phyloP scores from a whole-genome alignment of 768 basidiomycete genomes.

The Boletus insuetus region DNA sequence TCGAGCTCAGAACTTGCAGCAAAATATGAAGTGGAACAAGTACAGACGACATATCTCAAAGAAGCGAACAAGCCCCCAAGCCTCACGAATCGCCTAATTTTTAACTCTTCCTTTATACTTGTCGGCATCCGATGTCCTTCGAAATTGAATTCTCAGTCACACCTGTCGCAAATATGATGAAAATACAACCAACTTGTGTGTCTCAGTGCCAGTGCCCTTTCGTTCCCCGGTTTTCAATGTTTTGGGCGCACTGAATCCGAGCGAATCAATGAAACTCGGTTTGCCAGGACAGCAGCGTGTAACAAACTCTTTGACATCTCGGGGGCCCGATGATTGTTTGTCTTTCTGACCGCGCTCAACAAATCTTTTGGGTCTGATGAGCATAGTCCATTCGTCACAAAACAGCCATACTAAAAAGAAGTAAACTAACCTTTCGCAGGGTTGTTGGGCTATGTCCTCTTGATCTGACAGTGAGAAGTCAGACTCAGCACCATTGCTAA shows the following conservation, averaged over 20 bases:
- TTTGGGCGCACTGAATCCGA: neutral
- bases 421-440: neutral
- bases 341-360: constrained; percentile 1
- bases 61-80: too few relatives aligned
- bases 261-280: neutral
- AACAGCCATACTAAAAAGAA: neutral
- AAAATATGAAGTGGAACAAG: neutral
- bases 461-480: neutral
- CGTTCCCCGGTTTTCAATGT: neutral
- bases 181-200: constrained; percentile 4
- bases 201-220: fast-evolving
- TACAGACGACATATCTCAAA: neutral
- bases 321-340: fast-evolving
- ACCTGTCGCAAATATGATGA: neutral
- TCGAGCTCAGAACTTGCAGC: neutral
- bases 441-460: neutral
- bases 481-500: neutral
- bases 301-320: neutral
- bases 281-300: neutral
- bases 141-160: neutral
- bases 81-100: neutral
- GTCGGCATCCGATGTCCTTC: neutral
- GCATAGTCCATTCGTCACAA: neutral
- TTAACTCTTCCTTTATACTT: too few relatives aligned
- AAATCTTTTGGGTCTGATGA: constrained; percentile 1